These are phyloP conservation scores for Fusarium sp. DNA, from an alignment of 2,329 filamentous ascomycete species.

Conservation along the genomic window DNA sequence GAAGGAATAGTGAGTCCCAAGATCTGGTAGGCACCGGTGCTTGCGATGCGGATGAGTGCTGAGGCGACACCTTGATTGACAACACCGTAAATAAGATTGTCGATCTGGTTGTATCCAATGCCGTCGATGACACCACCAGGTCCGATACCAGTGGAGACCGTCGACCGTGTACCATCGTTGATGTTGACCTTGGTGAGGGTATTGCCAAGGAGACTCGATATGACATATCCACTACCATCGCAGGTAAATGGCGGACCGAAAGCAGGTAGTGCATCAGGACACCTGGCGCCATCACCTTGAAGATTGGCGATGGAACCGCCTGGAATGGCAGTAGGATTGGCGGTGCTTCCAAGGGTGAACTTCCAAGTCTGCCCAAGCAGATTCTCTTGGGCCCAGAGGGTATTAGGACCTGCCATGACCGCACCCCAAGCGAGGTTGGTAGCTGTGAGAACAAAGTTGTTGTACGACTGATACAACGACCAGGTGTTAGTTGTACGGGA, in stretches of 20 bases:
- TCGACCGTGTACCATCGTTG: not conserved
- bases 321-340: not conserved
- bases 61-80: not conserved
- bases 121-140: not conserved
- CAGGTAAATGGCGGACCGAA: not conserved
- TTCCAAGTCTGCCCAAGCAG: slow-evolving; percentile 21
- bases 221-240: not conserved
- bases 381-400: slow-evolving; percentile 21
- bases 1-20: not conserved
- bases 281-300: slow-evolving; percentile 32
- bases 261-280: slow-evolving; percentile 7
- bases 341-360: slow-evolving; percentile 8
- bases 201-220: not conserved
- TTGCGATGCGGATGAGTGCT: not conserved
- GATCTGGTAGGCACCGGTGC: not conserved
- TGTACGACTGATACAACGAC: slow-evolving; percentile 7
- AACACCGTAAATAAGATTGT: not conserved
- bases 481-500: slow-evolving; percentile 18
- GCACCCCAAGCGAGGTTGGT: slow-evolving; percentile 13
- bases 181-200: not conserved
- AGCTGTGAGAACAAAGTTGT: slow-evolving; percentile 6
- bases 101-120: not conserved
- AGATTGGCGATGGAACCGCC: slow-evolving; percentile 9
- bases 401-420: slow-evolving; percentile 4
- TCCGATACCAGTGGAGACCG: not conserved